Evolutionary conservation across 768 basidiomycete species (phyloP).

Genomic region (Suillus cothurnatus): DNA sequence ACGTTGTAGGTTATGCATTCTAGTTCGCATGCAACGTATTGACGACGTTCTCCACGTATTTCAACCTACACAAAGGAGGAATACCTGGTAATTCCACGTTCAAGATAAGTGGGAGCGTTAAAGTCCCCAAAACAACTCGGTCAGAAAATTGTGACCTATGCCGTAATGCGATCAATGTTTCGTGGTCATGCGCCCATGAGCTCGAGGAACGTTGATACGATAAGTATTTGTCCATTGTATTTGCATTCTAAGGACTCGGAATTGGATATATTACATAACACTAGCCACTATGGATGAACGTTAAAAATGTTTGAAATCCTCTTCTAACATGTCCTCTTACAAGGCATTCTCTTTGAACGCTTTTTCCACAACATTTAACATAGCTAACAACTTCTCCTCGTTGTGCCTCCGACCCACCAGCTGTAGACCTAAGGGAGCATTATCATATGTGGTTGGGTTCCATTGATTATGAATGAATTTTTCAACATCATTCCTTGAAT

Average conservation of each 20-base stretch:
- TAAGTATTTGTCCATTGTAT: too few species aligned
- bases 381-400: conserved; percentile 50
- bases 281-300: not conserved
- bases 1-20: not conserved
- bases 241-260: too few species aligned
- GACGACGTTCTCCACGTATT: not conserved
- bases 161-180: not conserved
- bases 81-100: not conserved
- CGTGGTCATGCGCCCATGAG: not conserved
- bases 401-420: conserved; percentile 52
- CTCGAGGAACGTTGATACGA: not conserved
- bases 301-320: not conserved
- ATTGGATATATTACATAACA: not conserved
- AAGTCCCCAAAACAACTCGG: not conserved
- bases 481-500: conserved; percentile 40
- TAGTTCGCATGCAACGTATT: not conserved
- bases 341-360: conserved; percentile 13
- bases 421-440: conserved; percentile 49
- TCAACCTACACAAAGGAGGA: not conserved
- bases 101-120: not conserved
- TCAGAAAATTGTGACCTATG: not conserved
- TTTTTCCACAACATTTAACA: conserved; percentile 42
- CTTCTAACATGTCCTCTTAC: not conserved
- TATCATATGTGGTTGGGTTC: conserved; percentile 43
- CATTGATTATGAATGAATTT: conserved; percentile 40